Evolutionary conservation across 2,329 filamentous ascomycete species (phyloP).

Genomic region (Xylariaceae sp.): DNA sequence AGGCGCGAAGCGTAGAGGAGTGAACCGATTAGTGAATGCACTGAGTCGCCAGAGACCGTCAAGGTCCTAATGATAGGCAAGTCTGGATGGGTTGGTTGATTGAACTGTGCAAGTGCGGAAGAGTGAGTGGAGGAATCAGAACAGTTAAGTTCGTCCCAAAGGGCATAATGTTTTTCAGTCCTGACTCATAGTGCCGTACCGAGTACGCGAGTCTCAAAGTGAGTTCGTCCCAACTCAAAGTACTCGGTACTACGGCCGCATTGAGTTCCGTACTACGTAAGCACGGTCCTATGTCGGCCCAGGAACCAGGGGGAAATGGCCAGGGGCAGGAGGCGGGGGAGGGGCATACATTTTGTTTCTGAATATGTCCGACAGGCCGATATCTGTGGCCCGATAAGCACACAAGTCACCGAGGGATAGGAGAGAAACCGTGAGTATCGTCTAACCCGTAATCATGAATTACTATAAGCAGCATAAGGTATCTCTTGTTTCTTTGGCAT

Average conservation of each 20-base stretch:
- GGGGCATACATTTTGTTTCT: background rate
- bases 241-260: too few species aligned
- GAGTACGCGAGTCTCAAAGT: background rate
- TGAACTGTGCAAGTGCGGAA: background rate
- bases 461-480: background rate
- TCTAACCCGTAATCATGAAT: background rate
- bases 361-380: background rate
- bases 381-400: background rate
- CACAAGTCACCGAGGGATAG: too few species aligned
- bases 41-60: background rate
- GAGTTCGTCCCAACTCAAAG: background rate
- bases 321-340: background rate
- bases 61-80: background rate
- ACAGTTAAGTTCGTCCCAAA: too few species aligned
- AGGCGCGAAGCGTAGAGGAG: background rate
- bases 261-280: too few species aligned
- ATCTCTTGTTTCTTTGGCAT: background rate
- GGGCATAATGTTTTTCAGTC: background rate
- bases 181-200: background rate
- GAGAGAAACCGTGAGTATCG: background rate
- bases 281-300: too few species aligned
- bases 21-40: background rate
- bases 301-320: too few species aligned
- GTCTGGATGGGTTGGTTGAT: background rate
- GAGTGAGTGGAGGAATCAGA: background rate